phyloP scores from a whole-genome alignment of 73 alveolate species.

The Halteria grandinella region DNA sequence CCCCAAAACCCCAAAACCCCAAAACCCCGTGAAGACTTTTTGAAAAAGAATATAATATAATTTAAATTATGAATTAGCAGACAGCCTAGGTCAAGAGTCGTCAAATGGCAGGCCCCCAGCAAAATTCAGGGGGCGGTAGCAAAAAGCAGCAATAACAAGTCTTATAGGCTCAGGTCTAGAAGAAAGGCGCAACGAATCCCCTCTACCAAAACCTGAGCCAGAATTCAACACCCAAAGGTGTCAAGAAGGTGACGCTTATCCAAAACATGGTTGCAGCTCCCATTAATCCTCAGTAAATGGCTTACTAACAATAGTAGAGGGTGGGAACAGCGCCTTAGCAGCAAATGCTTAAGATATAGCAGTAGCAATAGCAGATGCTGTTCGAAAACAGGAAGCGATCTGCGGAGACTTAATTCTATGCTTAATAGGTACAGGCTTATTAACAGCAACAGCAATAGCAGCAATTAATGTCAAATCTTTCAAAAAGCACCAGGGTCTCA shows the following conservation, averaged over 20 bases:
- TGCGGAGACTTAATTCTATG: not conserved
- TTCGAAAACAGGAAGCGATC: constrained; percentile 1
- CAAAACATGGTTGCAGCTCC: constrained; percentile 10
- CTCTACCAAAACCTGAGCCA: constrained; percentile 5
- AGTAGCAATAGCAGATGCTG: not conserved
- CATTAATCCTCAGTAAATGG: not conserved
- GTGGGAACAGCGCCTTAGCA: not conserved
- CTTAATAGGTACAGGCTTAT: no score
- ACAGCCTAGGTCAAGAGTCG: not conserved
- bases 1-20: constrained; percentile 34
- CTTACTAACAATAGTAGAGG: not conserved
- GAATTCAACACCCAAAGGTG: not conserved
- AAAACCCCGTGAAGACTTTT: constrained; percentile 10
- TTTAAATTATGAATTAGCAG: constrained; percentile 8
- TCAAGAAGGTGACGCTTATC: not conserved
- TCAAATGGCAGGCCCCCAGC: not conserved
- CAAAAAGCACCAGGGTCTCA: constrained; percentile 44
- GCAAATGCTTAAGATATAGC: not conserved
- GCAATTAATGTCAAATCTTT: no score
- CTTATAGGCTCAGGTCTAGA: no score
- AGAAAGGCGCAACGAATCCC: not conserved
- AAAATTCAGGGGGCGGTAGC: not conserved
- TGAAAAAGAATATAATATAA: not conserved
- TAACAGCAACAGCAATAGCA: no score
- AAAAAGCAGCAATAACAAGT: no score